phyloP scores from a whole-genome alignment of 2,329 filamentous ascomycete genomes.

The Nemania sp. region DNA sequence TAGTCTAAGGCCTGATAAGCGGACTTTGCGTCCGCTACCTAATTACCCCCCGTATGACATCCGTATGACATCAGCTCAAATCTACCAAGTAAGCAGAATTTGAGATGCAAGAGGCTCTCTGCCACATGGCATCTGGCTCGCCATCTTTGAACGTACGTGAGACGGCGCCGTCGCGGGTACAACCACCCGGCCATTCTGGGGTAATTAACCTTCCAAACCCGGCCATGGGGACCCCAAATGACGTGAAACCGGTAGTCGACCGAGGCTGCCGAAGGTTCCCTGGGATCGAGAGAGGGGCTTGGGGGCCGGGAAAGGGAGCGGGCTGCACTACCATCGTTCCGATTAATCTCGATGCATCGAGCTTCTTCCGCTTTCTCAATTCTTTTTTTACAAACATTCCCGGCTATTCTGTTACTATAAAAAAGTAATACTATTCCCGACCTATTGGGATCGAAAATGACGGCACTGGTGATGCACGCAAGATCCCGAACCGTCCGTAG shows the following conservation, averaged over 20 bases:
- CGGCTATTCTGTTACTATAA: background rate
- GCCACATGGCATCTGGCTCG: background rate
- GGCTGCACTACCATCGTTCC: constrained; percentile 5
- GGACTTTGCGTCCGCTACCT: background rate
- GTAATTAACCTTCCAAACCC: background rate
- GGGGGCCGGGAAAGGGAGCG: constrained; percentile 2
- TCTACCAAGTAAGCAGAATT: no score
- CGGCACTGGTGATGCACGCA: no score
- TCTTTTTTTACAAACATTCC: background rate
- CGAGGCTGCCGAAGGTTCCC: background rate
- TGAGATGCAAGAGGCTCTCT: background rate
- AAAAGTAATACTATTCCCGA: background rate
- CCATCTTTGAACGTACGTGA: background rate
- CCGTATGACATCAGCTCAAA: no score
- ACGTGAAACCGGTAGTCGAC: background rate
- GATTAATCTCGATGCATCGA: constrained; percentile 6
- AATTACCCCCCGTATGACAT: no score
- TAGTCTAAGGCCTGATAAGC: background rate
- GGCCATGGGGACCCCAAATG: background rate
- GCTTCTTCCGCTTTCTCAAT: constrained; percentile 2
- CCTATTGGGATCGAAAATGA: no score
- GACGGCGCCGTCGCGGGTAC: background rate
- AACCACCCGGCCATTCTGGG: background rate
- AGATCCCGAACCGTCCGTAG: no score
- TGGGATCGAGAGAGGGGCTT: background rate